Evolutionary conservation across 2,329 filamentous ascomycete species (phyloP).

Genomic region (Alternaria sp.): DNA sequence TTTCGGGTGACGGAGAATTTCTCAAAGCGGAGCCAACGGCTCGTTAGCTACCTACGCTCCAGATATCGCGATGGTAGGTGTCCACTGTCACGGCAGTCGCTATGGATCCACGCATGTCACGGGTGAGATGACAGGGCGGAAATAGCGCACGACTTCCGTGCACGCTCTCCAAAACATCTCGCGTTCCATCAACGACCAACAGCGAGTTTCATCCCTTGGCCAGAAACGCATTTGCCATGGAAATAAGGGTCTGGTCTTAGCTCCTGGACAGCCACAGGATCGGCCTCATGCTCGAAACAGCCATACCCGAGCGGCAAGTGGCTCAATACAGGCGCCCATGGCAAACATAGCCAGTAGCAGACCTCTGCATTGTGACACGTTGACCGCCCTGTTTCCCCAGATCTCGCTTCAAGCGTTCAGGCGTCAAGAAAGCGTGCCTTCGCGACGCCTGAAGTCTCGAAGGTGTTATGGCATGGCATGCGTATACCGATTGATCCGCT

Average conservation of each 20-base stretch:
- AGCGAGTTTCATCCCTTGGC: constrained; percentile 43
- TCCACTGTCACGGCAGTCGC: constrained; percentile 12
- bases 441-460: constrained; percentile 44
- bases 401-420: constrained; percentile 16
- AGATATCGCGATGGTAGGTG: constrained; percentile 5
- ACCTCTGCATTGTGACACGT: not conserved
- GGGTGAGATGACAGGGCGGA: not conserved
- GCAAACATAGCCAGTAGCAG: constrained; percentile 34
- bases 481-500: constrained; percentile 31
- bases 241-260: constrained; percentile 16
- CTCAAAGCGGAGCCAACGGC: constrained; percentile 11
- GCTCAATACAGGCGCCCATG: constrained; percentile 33
- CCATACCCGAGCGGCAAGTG: constrained; percentile 25
- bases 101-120: constrained; percentile 1
- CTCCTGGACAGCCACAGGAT: constrained; percentile 36
- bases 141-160: constrained; percentile 12
- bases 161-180: constrained; percentile 24
- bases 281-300: constrained; percentile 28
- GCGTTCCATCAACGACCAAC: constrained; percentile 24
- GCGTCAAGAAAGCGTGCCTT: constrained; percentile 34
- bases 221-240: constrained; percentile 35
- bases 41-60: constrained; percentile 11
- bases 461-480: constrained; percentile 40
- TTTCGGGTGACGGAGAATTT: constrained; percentile 1
- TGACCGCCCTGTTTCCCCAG: constrained; percentile 19